Base-by-base conservation (phyloP, 306 rosid genomes). In the Trichosanthes truncata region DNA sequence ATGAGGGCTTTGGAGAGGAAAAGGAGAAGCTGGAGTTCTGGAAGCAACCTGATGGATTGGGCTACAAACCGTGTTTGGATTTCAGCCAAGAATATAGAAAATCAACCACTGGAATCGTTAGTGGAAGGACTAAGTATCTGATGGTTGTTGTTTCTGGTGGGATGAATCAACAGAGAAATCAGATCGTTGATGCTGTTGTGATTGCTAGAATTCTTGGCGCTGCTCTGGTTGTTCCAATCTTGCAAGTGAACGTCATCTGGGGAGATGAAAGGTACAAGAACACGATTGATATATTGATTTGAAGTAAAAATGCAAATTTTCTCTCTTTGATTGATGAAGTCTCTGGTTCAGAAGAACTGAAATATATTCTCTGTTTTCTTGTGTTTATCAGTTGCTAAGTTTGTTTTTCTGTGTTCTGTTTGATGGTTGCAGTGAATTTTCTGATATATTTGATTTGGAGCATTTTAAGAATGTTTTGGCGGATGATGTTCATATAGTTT, bases 161-260 rank as follows among this genome's bases (percentile, higher is more conserved):
- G n/a, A 78, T 95, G 94, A 95, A 95, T 88, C 99, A 95, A 80
- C 99, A 95, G 68, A 91, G 98, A 88, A 95, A 93, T 84, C 99
- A 95, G 83, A 95, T 95, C 83, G 99, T 95, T 29, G 99, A 95
- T 84, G 99, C 99, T 49, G 99, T 95, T 65, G 93, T 95, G 12
- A 93, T 95, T 84, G 98, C 99, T 51, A 91, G 99, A 86, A 95
- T 95, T 71, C 99, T 95, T 73, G 97, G 97, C 0, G 99, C 98
- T 86, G 87, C 97, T 77, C 78, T 95, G 86, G 94, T 95, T 78
- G 97, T 95, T 83, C 99, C 99, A 65, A 87, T 93, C 31, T 88
- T 95, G 86, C 99, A 95, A 89, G 98, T 95, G 82, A 95, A 95
- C 60, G 91, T 88, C 81, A 95, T 95, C 72, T 95, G 99, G 99